Evolutionary conservation across 2,329 filamentous ascomycete genomes (phyloP), one percentile per base, ranked within the genome.

Genomic region (Claviceps digitariae): DNA sequence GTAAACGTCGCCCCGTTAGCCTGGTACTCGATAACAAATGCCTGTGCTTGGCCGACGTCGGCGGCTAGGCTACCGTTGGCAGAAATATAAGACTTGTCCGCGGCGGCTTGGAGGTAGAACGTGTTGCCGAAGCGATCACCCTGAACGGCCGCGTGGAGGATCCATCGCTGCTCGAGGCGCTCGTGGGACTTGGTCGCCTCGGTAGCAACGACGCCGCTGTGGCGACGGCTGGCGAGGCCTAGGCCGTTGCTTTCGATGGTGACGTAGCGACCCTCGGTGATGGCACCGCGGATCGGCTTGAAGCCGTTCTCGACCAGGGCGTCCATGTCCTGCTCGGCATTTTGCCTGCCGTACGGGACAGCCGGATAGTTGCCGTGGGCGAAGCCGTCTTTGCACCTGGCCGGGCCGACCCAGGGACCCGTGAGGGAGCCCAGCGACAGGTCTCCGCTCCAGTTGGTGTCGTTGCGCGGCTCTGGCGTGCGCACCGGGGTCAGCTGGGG

Each of bases 241-340:
- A 60, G 64, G 20, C 71, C 70, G 23, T 65, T 63, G 52, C 21
- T 54, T 59, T 76, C 74, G 54, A 78, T 74, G 6, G 72, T 70
- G 17, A 79, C 64, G 58, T 74, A 78, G 44, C 75, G 72, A 27
- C 76, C 77, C 59, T 79, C 76, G 13, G 74, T 78, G 29, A 79
- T 63, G 21, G 69, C 63, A 4, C 76, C 76, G 7, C 76, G 66
- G 17, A 75, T 68, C 43, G 67, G 61, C 63, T 80, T 80, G 67
- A 71, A 78, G 3, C 77, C 77, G 43, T 76, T 65, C 59, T 79
- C 76, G 51, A 68, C 66, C 3, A 67, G 79, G 67, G 94, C 87
- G 74, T 93, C 93, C 61, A 95, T 84, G 67, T 94, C 86, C 72
- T 94, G 77, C 63, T 94, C 93, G 59, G 83, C 83, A 23, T 59